These are phyloP conservation scores for Epicoccum sorghinum DNA, from an alignment of 2,329 filamentous ascomycete genomes.

Conservation along the genomic window DNA sequence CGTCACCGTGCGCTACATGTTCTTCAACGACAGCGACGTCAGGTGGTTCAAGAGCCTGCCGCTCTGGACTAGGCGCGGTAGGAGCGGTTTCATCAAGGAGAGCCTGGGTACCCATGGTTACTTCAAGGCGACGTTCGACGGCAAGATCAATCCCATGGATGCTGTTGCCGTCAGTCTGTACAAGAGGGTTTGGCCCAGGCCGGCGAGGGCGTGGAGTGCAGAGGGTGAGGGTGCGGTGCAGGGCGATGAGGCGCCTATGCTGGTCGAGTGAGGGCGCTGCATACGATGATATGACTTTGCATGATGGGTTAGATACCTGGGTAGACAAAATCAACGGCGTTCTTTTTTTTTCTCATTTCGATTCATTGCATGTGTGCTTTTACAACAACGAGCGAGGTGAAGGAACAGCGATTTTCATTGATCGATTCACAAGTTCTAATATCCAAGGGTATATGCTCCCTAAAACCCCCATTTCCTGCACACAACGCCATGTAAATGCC, in stretches of 20 bases:
- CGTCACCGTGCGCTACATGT: conserved; percentile 98
- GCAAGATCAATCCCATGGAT: conserved; percentile 93
- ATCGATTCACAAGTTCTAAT: conserved; percentile 4
- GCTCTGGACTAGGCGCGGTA: conserved; percentile 88
- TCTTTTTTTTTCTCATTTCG: neutral
- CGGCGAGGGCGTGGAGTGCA: conserved; percentile 57
- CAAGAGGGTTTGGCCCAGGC: conserved; percentile 68
- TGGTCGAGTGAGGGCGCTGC: conserved; percentile 2
- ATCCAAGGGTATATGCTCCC: conserved; percentile 20
- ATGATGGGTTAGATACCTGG: conserved; percentile 22
- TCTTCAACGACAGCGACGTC: conserved; percentile 95
- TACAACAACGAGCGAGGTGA: too few relatives aligned
- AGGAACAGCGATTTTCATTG: conserved; percentile 4
- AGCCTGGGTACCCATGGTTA: conserved; percentile 96
- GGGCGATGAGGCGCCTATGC: conserved; percentile 5
- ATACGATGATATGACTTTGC: conserved; percentile 23
- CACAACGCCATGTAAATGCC: conserved; percentile 21
- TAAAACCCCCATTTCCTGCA: neutral
- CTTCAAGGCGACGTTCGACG: conserved; percentile 98
- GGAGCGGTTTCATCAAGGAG: conserved; percentile 93
- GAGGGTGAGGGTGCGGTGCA: conserved; percentile 7
- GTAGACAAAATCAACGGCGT: conserved; percentile 28
- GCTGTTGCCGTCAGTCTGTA: conserved; percentile 80
- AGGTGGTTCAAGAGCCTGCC: conserved; percentile 97
- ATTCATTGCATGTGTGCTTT: neutral